These are phyloP conservation scores for Phytophthora pinifolia DNA, from an alignment of 352 stramenopile species.

Conservation along the genomic window DNA sequence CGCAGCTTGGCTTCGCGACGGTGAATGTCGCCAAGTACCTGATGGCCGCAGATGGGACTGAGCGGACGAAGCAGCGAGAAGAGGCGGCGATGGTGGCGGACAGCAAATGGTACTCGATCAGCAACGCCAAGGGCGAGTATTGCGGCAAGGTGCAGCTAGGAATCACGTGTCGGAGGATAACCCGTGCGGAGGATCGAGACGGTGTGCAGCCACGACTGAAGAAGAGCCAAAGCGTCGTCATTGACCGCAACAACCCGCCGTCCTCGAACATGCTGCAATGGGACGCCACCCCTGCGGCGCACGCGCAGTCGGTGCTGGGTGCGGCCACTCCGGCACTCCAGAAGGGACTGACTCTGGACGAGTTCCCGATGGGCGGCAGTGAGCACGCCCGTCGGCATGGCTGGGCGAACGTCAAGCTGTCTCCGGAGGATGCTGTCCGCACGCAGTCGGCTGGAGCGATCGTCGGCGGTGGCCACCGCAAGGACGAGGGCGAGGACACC, in stretches of 20 bases:
- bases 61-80: constrained; percentile 49
- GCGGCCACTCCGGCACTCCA: constrained; percentile 39
- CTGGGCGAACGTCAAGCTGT: constrained; percentile 83
- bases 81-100: constrained; percentile 72
- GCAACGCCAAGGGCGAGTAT: constrained; percentile 85
- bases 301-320: constrained; percentile 34
- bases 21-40: constrained; percentile 86
- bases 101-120: constrained; percentile 84
- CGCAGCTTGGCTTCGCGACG: constrained; percentile 61
- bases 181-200: constrained; percentile 28
- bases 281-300: constrained; percentile 43
- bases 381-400: constrained; percentile 55
- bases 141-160: constrained; percentile 83
- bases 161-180: constrained; percentile 62
- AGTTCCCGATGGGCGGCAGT: constrained; percentile 34
- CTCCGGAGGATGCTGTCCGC: constrained; percentile 51
- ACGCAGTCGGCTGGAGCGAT: constrained; percentile 60
- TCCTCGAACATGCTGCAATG: constrained; percentile 78
- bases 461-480: constrained; percentile 23
- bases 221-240: constrained; percentile 79
- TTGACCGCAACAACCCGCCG: constrained; percentile 67
- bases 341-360: constrained; percentile 38
- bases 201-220: constrained; percentile 58
- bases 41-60: constrained; percentile 55
- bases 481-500: constrained; percentile 29